phyloP scores from a whole-genome alignment of 2,329 filamentous ascomycete species.

The Tolypocladium inflatum region DNA sequence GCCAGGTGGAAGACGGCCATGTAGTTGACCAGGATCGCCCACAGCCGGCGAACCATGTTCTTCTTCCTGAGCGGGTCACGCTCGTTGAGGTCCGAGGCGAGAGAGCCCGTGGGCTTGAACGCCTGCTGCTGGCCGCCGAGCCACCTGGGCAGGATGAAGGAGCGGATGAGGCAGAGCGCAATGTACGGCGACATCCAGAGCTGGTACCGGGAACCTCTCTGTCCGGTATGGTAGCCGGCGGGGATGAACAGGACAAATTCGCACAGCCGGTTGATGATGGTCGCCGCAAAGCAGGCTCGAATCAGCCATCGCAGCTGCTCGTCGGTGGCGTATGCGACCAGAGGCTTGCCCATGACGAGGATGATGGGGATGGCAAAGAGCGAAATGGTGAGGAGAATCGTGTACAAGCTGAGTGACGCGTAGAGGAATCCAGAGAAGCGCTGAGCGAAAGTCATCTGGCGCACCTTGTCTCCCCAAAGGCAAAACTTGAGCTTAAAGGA shows the following conservation, averaged over 20 bases:
- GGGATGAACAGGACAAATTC: conserved; percentile 51
- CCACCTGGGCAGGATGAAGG: conserved; percentile 49
- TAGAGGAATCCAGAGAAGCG: conserved; percentile 51
- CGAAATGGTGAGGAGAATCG: conserved; percentile 42
- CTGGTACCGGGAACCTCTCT: conserved; percentile 45
- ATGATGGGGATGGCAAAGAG: conserved; percentile 52
- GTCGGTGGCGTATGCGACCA: conserved; percentile 44
- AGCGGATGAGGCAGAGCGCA: conserved; percentile 45
- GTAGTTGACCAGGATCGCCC: conserved; percentile 45
- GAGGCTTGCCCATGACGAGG: conserved; percentile 43
- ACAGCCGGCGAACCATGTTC: conserved; percentile 42
- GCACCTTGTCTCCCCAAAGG: conserved; percentile 42
- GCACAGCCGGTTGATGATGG: conserved; percentile 41
- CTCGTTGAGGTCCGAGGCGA: conserved; percentile 47
- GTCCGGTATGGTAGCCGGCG: conserved; percentile 48
- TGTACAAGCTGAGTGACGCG: conserved; percentile 44
- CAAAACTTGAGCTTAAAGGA: conserved; percentile 52
- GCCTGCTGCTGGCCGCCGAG: conserved; percentile 48
- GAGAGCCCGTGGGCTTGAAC: conserved; percentile 52
- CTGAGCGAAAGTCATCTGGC: conserved; percentile 44
- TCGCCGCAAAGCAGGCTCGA: conserved; percentile 42
- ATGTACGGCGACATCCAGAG: conserved; percentile 57
- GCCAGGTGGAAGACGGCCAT: conserved; percentile 44
- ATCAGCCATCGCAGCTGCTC: conserved; percentile 50
- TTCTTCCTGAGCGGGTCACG: conserved; percentile 41